These are phyloP conservation scores for Martiniozyma asiatica DNA, from an alignment of 1,139 yeast species.

Conservation along the genomic window DNA sequence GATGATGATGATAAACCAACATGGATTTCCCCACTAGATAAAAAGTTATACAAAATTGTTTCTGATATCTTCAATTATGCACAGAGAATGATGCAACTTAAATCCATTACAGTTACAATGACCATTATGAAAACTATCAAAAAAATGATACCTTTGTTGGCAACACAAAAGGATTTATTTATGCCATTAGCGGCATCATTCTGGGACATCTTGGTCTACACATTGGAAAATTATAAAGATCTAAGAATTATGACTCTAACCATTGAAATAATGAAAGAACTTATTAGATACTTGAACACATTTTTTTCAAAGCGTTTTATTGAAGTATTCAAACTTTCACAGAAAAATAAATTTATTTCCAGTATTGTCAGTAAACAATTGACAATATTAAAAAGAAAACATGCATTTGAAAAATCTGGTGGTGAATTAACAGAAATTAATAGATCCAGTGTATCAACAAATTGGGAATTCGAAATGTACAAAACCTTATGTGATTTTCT, in stretches of 20 bases:
- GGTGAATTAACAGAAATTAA: too few species aligned
- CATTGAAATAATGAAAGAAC: constrained; percentile 24
- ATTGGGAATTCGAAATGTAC: constrained; percentile 21
- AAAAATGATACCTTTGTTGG: constrained; percentile 45
- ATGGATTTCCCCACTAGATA: constrained; percentile 62
- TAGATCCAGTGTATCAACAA: constrained; percentile 21
- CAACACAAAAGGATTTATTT: constrained; percentile 45
- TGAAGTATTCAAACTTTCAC: constrained; percentile 23
- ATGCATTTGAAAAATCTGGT: constrained; percentile 1
- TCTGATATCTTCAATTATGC: constrained; percentile 59
- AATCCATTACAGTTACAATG: constrained; percentile 42
- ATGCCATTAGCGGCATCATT: constrained; percentile 57
- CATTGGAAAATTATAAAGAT: constrained; percentile 27
- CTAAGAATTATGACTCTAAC: constrained; percentile 26
- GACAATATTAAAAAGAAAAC: background rate
- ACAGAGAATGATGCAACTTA: constrained; percentile 58
- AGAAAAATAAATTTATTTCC: constrained; percentile 15
- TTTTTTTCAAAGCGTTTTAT: constrained; percentile 39
- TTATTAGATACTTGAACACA: constrained; percentile 34
- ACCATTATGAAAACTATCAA: constrained; percentile 44
- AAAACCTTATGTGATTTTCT: constrained; percentile 19
- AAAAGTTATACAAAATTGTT: constrained; percentile 41
- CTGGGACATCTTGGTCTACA: constrained; percentile 50
- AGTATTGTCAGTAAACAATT: constrained; percentile 7
- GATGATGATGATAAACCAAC: constrained; percentile 15